phyloP scores from a whole-genome alignment of 345 rosid species.

The Gynandropsis gynandra region DNA sequence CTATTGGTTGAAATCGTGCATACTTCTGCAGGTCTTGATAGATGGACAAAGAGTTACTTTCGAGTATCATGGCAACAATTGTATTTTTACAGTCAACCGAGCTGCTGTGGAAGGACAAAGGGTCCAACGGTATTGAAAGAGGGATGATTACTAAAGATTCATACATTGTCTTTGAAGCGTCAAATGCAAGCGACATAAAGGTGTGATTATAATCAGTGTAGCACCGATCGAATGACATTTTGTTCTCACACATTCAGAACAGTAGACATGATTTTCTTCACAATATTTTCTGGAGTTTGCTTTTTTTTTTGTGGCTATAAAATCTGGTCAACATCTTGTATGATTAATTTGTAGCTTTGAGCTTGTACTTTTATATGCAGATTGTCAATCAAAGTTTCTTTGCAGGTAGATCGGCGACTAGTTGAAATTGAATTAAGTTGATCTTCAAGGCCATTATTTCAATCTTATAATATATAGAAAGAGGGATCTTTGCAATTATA shows the following conservation, averaged over 20 bases:
- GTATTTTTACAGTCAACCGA: constrained; percentile 74
- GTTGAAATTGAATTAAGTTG: background rate
- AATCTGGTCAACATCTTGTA: constrained; percentile 14
- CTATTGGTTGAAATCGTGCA: constrained; percentile 6
- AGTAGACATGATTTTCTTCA: background rate
- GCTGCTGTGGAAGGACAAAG: constrained; percentile 63
- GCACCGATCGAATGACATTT: constrained; percentile 1
- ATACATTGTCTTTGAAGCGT: constrained; percentile 82
- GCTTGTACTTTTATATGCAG: constrained; percentile 35
- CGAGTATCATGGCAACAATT: constrained; percentile 89
- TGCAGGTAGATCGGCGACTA: constrained; percentile 1
- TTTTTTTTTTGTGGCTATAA: background rate
- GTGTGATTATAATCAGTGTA: constrained; percentile 29
- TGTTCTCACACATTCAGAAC: constrained; percentile 4
- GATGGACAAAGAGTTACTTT: constrained; percentile 79
- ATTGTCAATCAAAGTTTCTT: constrained; percentile 90
- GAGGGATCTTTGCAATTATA: background rate
- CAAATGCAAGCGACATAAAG: constrained; percentile 87
- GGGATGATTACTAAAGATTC: constrained; percentile 75
- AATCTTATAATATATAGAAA: background rate
- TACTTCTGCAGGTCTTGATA: constrained; percentile 71
- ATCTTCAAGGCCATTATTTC: background rate
- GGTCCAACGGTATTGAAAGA: constrained; percentile 59
- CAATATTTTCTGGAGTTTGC: constrained; percentile 1
- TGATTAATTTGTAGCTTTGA: background rate